Evolutionary conservation across 1,139 yeast species (phyloP).

Genomic region (Arxiozyma bovina): DNA sequence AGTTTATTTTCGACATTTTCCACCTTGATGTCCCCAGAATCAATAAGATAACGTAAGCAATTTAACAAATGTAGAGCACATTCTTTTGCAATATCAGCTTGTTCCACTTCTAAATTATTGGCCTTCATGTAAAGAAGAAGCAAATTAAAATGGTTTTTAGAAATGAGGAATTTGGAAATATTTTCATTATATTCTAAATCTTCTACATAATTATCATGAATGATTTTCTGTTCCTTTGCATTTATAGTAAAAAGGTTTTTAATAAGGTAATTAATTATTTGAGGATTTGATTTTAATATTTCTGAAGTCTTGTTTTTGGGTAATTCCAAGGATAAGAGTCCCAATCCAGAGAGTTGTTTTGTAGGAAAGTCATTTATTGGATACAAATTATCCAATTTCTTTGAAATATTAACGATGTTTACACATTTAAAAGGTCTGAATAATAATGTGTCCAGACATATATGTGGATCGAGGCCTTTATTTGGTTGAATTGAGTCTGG

Average conservation of each 20-base stretch:
- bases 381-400: slow-evolving; percentile 11
- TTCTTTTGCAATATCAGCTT: neutral
- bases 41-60: neutral
- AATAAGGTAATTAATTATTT: slow-evolving; percentile 14
- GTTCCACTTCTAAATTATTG: slow-evolving; percentile 7
- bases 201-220: neutral
- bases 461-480: slow-evolving; percentile 29
- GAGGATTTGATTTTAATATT: slow-evolving; percentile 14
- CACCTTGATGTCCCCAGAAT: neutral
- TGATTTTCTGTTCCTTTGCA: neutral
- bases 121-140: slow-evolving; percentile 12
- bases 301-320: slow-evolving; percentile 7
- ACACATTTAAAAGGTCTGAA: slow-evolving; percentile 29
- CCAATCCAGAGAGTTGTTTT: slow-evolving; percentile 10
- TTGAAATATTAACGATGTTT: slow-evolving; percentile 15
- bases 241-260: slow-evolving; percentile 7
- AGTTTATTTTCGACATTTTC: neutral
- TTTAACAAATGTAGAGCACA: neutral
- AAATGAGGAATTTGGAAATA: slow-evolving; percentile 6
- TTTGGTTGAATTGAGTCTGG: slow-evolving; percentile 25
- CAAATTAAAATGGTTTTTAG: slow-evolving; percentile 12
- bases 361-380: slow-evolving; percentile 13
- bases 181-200: neutral
- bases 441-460: slow-evolving; percentile 33
- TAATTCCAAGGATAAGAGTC: slow-evolving; percentile 11